Base-by-base conservation (phyloP, 345 rosid species). In the Conringia planisiliqua region DNA sequence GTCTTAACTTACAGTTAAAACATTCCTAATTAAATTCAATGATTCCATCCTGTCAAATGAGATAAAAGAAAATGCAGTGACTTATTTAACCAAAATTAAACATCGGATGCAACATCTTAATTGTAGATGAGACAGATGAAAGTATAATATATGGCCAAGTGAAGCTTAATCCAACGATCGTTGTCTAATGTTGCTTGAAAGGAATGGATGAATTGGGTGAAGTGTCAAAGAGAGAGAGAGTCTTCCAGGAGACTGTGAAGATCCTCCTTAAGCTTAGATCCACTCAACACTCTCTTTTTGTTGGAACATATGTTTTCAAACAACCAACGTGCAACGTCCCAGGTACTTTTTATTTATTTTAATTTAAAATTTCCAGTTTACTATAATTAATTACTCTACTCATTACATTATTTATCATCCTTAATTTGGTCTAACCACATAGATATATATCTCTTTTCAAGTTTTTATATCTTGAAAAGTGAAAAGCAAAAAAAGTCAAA, bases 171-270 rank as follows among this genome's bases (percentile, higher is more conserved):
- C 22, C 17, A 62, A 62, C 71, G 27, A 70, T 77, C 71, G 43
- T 63, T 63, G 62, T 77, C 80, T 36, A 26, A 62, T 63, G 80
- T 77, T 77, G 80, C 76, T 77, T 70, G 80, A 77, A 77, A 77
- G 76, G 75, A 76, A 77, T 77, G 2, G 75, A 13, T 55, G 18
- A 63, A 63, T 75, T 55, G 61, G 80, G 59, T 77, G 66, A 77
- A 70, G 74, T 63, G 76, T 77, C 80, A 77, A 18, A 56, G 18
- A 20, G 9, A 70, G 48, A n/a, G n/a, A 76, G 78, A 75, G 67
- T 48, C 79, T 68, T 68, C 50, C 50, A 42, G 24, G 75, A 54
- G 71, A 70, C 75, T 69, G 64, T 62, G 74, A 62, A 43, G 58
- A 69, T 69, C 48, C 58, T 62, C 48, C 59, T 42, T 58, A 54